Conservation (phyloP, 352 stramenopile species). For the Globisporangium canariense region DNA sequence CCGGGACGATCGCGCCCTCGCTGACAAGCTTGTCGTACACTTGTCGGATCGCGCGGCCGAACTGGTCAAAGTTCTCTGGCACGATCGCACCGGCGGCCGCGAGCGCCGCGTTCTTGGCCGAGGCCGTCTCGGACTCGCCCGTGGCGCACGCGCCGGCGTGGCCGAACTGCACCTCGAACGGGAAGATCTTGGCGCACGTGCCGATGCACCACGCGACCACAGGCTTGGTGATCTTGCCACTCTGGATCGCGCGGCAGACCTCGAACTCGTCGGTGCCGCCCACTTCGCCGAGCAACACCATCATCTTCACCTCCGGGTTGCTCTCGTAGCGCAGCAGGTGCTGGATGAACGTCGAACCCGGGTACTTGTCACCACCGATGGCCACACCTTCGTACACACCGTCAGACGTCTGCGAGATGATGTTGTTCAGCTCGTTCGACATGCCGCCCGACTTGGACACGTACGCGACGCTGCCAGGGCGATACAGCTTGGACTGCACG, state of each 20-base stretch:
- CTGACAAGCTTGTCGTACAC: slow-evolving; percentile 85
- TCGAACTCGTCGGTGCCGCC: slow-evolving; percentile 96
- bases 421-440: slow-evolving; percentile 98
- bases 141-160: slow-evolving; percentile 93
- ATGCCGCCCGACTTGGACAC: slow-evolving; percentile 97
- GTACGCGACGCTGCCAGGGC: slow-evolving; percentile 94
- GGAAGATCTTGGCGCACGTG: slow-evolving; percentile 96
- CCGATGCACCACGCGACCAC: slow-evolving; percentile 98
- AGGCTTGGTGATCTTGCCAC: slow-evolving; percentile 93
- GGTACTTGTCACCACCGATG: slow-evolving; percentile 95
- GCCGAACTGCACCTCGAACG: slow-evolving; percentile 97
- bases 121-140: slow-evolving; percentile 92
- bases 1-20: slow-evolving; percentile 78
- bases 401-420: slow-evolving; percentile 94
- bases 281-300: slow-evolving; percentile 95
- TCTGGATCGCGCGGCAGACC: slow-evolving; percentile 92
- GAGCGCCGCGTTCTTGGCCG: slow-evolving; percentile 92
- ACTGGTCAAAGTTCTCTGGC: slow-evolving; percentile 94
- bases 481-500: slow-evolving; percentile 96
- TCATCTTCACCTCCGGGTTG: slow-evolving; percentile 95
- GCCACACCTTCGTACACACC: slow-evolving; percentile 95
- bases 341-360: slow-evolving; percentile 95
- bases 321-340: slow-evolving; percentile 95
- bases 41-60: slow-evolving; percentile 90
- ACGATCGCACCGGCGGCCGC: slow-evolving; percentile 89